These are phyloP conservation scores for Annulohypoxylon stygium DNA, from an alignment of 495 filamentous ascomycete genomes.

Conservation along the genomic window DNA sequence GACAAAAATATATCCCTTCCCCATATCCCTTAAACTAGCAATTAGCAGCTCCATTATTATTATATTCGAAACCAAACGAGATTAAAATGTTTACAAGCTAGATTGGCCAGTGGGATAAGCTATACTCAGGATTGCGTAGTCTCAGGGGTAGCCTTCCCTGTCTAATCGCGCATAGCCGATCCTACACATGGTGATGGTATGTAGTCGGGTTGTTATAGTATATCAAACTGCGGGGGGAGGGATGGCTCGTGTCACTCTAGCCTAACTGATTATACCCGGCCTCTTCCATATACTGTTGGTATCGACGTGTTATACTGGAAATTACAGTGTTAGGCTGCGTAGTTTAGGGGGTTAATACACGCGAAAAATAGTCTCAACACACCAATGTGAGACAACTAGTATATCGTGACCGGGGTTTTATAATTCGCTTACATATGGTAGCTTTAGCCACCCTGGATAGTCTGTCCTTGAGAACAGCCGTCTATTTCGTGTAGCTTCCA, in stretches of 20 bases:
- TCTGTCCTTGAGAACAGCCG: too few relatives aligned
- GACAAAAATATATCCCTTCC: neutral
- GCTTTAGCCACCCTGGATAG: too few relatives aligned
- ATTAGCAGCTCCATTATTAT: neutral
- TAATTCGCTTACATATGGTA: neutral
- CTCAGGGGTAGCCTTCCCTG: neutral
- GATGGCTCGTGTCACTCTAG: neutral
- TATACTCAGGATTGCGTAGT: neutral
- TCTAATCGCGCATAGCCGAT: neutral
- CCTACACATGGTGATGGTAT: neutral
- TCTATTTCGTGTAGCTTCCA: too few relatives aligned
- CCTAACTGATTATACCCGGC: neutral
- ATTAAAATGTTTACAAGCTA: neutral
- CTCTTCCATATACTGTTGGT: neutral
- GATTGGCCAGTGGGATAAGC: neutral
- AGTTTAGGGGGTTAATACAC: neutral
- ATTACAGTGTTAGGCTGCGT: neutral
- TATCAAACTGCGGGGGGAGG: neutral
- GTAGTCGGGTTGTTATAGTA: neutral
- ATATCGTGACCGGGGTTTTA: neutral
- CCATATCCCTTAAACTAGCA: neutral
- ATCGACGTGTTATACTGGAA: neutral
- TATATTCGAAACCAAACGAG: neutral
- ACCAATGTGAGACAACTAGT: constrained; percentile 3
- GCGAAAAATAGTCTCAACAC: neutral